Percentiles rank a stretch among this genome's conserved stretches.
These are phyloP conservation scores for Acanthamoeba healyi DNA, from an alignment of 208 protist genomes.

Conservation along the genomic window DNA sequence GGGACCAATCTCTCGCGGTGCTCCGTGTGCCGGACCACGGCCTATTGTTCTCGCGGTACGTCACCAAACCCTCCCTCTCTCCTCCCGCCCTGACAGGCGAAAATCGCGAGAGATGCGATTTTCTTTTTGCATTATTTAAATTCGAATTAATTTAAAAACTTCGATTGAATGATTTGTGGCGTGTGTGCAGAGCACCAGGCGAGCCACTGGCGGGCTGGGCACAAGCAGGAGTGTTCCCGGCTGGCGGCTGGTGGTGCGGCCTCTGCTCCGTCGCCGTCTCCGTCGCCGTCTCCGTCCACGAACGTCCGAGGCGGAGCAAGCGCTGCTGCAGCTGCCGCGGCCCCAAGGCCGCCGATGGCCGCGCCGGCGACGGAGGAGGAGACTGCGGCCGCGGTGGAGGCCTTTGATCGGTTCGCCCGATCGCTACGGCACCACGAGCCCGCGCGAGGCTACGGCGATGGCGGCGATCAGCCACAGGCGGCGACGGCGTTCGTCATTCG, in stretches of 20 bases:
- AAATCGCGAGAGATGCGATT: background rate
- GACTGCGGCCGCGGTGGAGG: background rate
- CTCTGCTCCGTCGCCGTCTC: background rate
- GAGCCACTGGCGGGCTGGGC: background rate
- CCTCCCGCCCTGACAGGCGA: too few species aligned
- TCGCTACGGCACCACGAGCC: background rate
- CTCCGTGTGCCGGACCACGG: background rate
- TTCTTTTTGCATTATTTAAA: background rate
- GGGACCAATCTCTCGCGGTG: constrained; percentile 3
- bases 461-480: background rate
- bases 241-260: background rate
- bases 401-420: constrained; percentile 5
- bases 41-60: constrained; percentile 32
- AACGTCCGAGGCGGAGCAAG: background rate
- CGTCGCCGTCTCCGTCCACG: background rate
- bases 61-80: background rate
- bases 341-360: background rate
- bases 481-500: background rate
- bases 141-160: background rate
- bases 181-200: background rate
- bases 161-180: background rate
- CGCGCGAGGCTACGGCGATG: background rate
- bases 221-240: constrained; percentile 14
- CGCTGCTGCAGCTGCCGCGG: background rate
- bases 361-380: constrained; percentile 1